Evolutionary conservation across 805 yeast genomes (phyloP), one percentile per base, ranked within the genome.

Genomic region (Limtongozyma cylindracea): DNA sequence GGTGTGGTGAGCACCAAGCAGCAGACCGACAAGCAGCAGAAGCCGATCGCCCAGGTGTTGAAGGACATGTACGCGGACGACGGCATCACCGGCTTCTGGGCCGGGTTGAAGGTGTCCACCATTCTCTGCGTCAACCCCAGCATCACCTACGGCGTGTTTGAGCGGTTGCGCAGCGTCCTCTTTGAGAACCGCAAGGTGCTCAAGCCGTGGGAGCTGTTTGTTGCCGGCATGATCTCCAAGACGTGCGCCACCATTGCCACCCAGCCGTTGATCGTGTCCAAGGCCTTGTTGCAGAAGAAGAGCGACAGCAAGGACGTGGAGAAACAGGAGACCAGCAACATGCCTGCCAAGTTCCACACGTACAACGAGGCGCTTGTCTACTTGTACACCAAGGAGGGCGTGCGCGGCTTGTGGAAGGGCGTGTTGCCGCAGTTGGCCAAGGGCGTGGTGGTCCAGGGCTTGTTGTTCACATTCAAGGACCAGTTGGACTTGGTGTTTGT

Each of bases 371-470:
- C 74, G 4, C 45, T 77, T 33, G 39, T 35, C 13, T 60, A 64
- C 37, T 50, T 76, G 30, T 58, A 63, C 49, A 44, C 51, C 29
- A 48, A 56, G n/a, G 88, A 74, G 34, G 78, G 74, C 13, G 18
- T 63, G 18, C 29, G 32, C 8, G 68, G 82, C 0, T 47, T 76
- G 28, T 77, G 77, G 63, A 74, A 69, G 47, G 92, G 92, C 3
- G 34, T 77, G 15, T 58, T 64, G 3, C 91, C 91, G 5, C 92
- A 77, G 40, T 51, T 77, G 26, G 40, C 66, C 18, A 77, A 77
- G 49, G 91, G 88, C 2, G 69, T 76, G 3, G 42, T 77, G 19
- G 91, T 76, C 4, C 92, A 77, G 42, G 92, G 92, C 0, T 49
- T 77, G 27, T 51, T 77, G 33, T 71, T 77, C 37, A 72, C 71